Conservation (phyloP, 768 basidiomycete genomes). For the Cystobasidiopsis lactophilus region DNA sequence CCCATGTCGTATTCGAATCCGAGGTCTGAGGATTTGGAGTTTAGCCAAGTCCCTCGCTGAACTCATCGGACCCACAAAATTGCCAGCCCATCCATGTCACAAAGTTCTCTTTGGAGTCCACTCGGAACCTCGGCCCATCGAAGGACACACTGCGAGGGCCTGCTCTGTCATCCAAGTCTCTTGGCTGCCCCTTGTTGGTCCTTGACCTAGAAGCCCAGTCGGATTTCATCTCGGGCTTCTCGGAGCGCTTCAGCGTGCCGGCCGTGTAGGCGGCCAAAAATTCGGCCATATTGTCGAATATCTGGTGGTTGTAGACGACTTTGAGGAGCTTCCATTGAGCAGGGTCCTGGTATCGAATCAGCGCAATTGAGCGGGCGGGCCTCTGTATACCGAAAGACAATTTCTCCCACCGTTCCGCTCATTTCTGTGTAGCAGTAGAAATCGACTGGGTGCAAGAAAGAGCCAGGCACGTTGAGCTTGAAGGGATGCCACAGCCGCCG, state of each 20-base stretch:
- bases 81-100: slow-evolving; percentile 51
- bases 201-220: slow-evolving; percentile 27
- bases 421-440: slow-evolving; percentile 34
- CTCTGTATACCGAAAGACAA: slow-evolving; percentile 31
- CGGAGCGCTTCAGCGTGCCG: slow-evolving; percentile 33
- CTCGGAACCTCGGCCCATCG: slow-evolving; percentile 37
- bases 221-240: slow-evolving; percentile 22
- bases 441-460: slow-evolving; percentile 35
- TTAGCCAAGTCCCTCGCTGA: no score
- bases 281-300: slow-evolving; percentile 32
- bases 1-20: slow-evolving; percentile 41
- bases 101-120: slow-evolving; percentile 34
- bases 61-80: slow-evolving; percentile 39
- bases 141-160: slow-evolving; percentile 44
- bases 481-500: slow-evolving; percentile 34
- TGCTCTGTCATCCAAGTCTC: slow-evolving; percentile 43
- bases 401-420: neutral
- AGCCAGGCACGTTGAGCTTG: slow-evolving; percentile 33
- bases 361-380: slow-evolving; percentile 22
- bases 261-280: slow-evolving; percentile 37
- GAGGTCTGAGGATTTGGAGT: no score
- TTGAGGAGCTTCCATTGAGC: slow-evolving; percentile 35
- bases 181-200: slow-evolving; percentile 26
- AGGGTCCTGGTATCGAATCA: no score
- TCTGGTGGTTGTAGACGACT: slow-evolving; percentile 40